These are phyloP conservation scores for Striga asiatica DNA, from an alignment of 257 asterid species.

Conservation along the genomic window DNA sequence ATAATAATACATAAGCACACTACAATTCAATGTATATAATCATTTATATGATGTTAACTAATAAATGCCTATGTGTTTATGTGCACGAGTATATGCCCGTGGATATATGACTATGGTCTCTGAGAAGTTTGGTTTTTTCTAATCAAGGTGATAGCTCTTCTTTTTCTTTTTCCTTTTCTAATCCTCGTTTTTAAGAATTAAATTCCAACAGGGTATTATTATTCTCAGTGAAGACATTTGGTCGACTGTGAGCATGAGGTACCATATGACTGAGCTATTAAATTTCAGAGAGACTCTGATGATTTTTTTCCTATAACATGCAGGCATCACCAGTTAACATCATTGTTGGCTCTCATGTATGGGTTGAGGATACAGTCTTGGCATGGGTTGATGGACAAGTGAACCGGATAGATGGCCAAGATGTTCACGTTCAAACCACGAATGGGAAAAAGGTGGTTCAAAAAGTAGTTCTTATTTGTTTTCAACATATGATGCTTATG, in stretches of 20 bases:
- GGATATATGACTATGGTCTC: background rate
- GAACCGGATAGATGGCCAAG: constrained; percentile 59
- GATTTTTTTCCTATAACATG: constrained; percentile 18
- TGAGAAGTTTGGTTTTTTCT: background rate
- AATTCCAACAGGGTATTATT: background rate
- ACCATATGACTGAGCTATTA: background rate
- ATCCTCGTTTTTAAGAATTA: background rate
- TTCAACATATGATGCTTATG: constrained; percentile 5
- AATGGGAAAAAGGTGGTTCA: constrained; percentile 63
- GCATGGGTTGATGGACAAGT: constrained; percentile 99
- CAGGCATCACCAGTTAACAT: constrained; percentile 84
- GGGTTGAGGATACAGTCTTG: constrained; percentile 88
- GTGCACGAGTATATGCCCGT: background rate
- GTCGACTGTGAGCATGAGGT: constrained; percentile 2
- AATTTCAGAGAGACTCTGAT: constrained; percentile 14
- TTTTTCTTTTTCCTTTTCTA: no score
- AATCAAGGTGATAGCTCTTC: background rate
- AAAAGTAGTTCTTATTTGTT: constrained; percentile 5
- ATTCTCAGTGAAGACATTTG: background rate
- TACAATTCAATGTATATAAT: no score
- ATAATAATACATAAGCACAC: background rate
- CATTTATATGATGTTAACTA: no score
- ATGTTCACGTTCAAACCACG: constrained; percentile 73
- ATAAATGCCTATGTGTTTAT: no score
- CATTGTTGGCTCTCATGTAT: constrained; percentile 86